Conservation (phyloP, 179 eudicot species). For the Kewa caespitosa region DNA sequence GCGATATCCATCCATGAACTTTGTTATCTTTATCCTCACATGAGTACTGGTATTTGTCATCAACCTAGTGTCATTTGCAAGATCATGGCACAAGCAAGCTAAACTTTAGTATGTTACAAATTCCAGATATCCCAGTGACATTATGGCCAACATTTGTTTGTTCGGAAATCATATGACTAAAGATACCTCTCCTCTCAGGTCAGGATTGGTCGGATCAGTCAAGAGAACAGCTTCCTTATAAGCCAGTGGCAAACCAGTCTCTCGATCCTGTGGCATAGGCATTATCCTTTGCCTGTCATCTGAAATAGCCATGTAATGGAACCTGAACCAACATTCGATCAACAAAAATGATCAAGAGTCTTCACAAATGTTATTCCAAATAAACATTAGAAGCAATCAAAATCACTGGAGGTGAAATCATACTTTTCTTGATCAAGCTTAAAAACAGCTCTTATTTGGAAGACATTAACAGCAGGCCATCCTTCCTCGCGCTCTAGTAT, state of each 20-base stretch:
- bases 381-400: not conserved
- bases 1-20: conserved; percentile 58
- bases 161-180: no score
- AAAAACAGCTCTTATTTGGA: conserved; percentile 55
- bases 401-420: not conserved
- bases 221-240: conserved; percentile 59
- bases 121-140: no score
- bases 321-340: conserved; percentile 36
- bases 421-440: conserved; percentile 49
- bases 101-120: no score
- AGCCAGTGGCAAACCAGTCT: conserved; percentile 40
- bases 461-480: conserved; percentile 40
- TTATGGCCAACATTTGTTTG: no score
- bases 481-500: conserved; percentile 56
- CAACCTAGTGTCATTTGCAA: conserved; percentile 32
- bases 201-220: conserved; percentile 41
- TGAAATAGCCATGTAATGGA: conserved; percentile 64
- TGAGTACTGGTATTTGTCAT: conserved; percentile 56
- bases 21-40: conserved; percentile 47
- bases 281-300: conserved; percentile 53
- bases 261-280: conserved; percentile 57
- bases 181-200: conserved; percentile 54
- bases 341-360: not conserved
- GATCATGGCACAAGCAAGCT: not conserved
- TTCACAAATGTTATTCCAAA: not conserved